Percentiles rank a stretch among this genome's conserved stretches.
Conservation (phyloP, 345 rosid species). For the Passiflora organensis region DNA sequence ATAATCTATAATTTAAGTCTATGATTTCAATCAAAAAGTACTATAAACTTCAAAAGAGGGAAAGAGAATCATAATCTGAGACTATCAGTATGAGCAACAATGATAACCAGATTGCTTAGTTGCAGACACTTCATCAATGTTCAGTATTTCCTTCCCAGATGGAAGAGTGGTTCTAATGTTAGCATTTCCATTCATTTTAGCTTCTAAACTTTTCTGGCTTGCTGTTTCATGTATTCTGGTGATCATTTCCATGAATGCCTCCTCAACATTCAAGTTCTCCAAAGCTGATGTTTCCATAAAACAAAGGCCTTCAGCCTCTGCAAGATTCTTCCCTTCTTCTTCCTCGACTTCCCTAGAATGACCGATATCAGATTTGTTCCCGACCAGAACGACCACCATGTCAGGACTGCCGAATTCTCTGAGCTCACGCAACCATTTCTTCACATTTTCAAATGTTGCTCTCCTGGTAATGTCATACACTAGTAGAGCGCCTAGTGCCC, state of each 20-base stretch:
- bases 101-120: slow-evolving; percentile 57
- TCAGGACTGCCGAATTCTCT: slow-evolving; percentile 45
- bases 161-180: slow-evolving; percentile 20
- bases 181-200: slow-evolving; percentile 33
- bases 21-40: no score
- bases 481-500: slow-evolving; percentile 72
- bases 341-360: slow-evolving; percentile 46
- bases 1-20: no score
- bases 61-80: background rate
- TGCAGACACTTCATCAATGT: slow-evolving; percentile 58
- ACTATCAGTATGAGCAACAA: slow-evolving; percentile 32
- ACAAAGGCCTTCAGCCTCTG: slow-evolving; percentile 54
- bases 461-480: slow-evolving; percentile 73
- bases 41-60: no score
- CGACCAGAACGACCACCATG: slow-evolving; percentile 65
- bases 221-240: slow-evolving; percentile 43
- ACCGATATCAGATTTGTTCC: slow-evolving; percentile 59
- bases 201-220: slow-evolving; percentile 43
- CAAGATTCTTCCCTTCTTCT: slow-evolving; percentile 55
- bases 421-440: slow-evolving; percentile 69
- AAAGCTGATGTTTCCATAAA: slow-evolving; percentile 80
- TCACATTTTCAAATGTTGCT: slow-evolving; percentile 44
- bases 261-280: slow-evolving; percentile 65
- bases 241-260: slow-evolving; percentile 65
- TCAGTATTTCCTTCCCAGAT: slow-evolving; percentile 47